Conservation (phyloP, 352 stramenopile species). For the Phytophthora syringae region DNA sequence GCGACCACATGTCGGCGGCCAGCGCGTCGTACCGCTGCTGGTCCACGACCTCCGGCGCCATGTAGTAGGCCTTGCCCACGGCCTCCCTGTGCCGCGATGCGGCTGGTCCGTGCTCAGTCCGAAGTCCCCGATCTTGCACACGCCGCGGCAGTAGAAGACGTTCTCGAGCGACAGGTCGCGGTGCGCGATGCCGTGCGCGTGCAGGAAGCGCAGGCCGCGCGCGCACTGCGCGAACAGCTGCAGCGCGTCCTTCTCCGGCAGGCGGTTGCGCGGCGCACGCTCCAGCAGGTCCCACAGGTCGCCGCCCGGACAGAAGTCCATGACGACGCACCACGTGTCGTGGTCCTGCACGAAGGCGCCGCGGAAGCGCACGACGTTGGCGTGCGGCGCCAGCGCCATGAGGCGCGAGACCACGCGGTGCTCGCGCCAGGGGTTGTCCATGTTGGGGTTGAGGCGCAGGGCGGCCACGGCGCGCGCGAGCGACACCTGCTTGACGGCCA, state of each 20-base stretch:
- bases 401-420: conserved; percentile 32
- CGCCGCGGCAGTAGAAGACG: conserved; percentile 39
- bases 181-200: conserved; percentile 50
- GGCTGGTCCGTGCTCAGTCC: conserved; percentile 44
- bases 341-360: conserved; percentile 49
- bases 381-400: conserved; percentile 34
- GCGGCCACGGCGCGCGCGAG: conserved; percentile 32
- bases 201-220: conserved; percentile 43
- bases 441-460: conserved; percentile 31
- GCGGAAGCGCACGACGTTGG: conserved; percentile 52
- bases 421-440: conserved; percentile 60
- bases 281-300: conserved; percentile 54
- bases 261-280: conserved; percentile 17
- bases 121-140: conserved; percentile 66
- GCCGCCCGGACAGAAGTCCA: conserved; percentile 57
- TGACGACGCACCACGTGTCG: conserved; percentile 55
- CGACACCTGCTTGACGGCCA: conserved; percentile 61
- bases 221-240: conserved; percentile 41
- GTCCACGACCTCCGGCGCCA: conserved; percentile 58
- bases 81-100: conserved; percentile 25
- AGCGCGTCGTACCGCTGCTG: conserved; percentile 45
- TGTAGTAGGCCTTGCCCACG: conserved; percentile 63
- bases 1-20: conserved; percentile 67
- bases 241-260: conserved; percentile 30
- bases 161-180: conserved; percentile 66